Conservation (phyloP, 306 rosid genomes). For the Cyclanthera cordifolia region DNA sequence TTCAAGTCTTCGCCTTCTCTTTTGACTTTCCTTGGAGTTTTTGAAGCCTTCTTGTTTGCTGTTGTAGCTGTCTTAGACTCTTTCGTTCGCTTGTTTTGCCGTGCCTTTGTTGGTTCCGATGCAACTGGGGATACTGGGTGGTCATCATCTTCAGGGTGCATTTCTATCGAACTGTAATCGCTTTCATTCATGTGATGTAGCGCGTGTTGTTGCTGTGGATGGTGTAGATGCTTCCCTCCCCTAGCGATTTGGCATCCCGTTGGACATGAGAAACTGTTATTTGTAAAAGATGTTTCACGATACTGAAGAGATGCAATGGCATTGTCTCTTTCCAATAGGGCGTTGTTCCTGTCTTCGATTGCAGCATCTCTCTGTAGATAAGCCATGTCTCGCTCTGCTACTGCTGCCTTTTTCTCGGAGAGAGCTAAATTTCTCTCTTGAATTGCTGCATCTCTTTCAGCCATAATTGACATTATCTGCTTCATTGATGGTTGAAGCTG, state of each 20-base stretch:
- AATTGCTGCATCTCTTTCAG: constrained; percentile 84
- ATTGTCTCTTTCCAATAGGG: constrained; percentile 67
- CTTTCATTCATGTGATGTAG: constrained; percentile 57
- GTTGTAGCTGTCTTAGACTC: constrained; percentile 52
- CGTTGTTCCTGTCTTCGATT: constrained; percentile 72
- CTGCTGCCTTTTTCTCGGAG: constrained; percentile 82
- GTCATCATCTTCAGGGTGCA: constrained; percentile 47
- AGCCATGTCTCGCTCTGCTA: constrained; percentile 89
- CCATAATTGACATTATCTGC: constrained; percentile 87
- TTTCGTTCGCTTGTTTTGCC: constrained; percentile 58
- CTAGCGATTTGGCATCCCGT: constrained; percentile 99
- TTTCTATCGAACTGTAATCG: constrained; percentile 48
- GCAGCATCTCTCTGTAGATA: constrained; percentile 79
- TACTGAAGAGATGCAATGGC: constrained; percentile 81
- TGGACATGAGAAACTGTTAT: constrained; percentile 58
- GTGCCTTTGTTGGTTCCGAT: constrained; percentile 41
- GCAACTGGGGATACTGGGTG: constrained; percentile 40
- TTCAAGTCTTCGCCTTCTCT: constrained; percentile 65
- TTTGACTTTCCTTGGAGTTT: constrained; percentile 57
- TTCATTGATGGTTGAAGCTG: constrained; percentile 94
- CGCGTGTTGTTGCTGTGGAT: constrained; percentile 42
- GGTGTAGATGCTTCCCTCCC: constrained; percentile 88
- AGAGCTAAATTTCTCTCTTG: constrained; percentile 85
- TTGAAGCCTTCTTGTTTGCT: constrained; percentile 57
- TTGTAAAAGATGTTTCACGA: constrained; percentile 48